phyloP scores from a whole-genome alignment of 495 filamentous ascomycete genomes.

The Xylaria sp. region DNA sequence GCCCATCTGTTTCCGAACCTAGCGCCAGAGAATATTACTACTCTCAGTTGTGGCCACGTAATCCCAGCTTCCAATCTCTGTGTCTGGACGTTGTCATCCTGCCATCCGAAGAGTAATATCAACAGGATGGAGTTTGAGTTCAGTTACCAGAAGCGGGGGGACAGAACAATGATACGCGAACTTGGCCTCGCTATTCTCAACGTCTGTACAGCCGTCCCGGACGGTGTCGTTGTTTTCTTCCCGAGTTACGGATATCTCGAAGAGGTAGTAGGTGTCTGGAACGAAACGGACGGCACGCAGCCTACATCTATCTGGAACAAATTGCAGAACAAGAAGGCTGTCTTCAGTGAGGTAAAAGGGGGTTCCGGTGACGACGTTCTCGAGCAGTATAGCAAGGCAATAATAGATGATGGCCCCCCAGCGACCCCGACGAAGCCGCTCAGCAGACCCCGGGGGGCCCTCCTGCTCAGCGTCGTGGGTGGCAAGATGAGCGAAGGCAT shows the following conservation, averaged over 20 bases:
- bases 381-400: conserved; percentile 70
- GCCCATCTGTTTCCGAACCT: conserved; percentile 85
- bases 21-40: conserved; percentile 66
- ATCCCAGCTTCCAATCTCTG: conserved; percentile 83
- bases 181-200: conserved; percentile 76
- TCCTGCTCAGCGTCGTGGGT: conserved; percentile 93
- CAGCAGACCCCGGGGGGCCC: conserved; percentile 64
- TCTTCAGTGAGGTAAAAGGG: conserved; percentile 72
- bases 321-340: conserved; percentile 65
- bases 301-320: conserved; percentile 58
- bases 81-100: conserved; percentile 64
- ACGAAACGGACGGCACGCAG: conserved; percentile 38
- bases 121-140: conserved; percentile 78
- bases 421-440: conserved; percentile 6
- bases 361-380: conserved; percentile 70
- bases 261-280: conserved; percentile 74
- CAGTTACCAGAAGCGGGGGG: conserved; percentile 77
- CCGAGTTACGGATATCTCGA: conserved; percentile 91
- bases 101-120: conserved; percentile 46
- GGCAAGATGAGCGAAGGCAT: conserved; percentile 96
- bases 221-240: conserved; percentile 96
- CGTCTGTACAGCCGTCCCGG: conserved; percentile 75
- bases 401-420: conserved; percentile 50
- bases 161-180: conserved; percentile 67
- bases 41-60: conserved; percentile 93